Conservation (phyloP, 768 basidiomycete species). For the Amanita rimosa region DNA sequence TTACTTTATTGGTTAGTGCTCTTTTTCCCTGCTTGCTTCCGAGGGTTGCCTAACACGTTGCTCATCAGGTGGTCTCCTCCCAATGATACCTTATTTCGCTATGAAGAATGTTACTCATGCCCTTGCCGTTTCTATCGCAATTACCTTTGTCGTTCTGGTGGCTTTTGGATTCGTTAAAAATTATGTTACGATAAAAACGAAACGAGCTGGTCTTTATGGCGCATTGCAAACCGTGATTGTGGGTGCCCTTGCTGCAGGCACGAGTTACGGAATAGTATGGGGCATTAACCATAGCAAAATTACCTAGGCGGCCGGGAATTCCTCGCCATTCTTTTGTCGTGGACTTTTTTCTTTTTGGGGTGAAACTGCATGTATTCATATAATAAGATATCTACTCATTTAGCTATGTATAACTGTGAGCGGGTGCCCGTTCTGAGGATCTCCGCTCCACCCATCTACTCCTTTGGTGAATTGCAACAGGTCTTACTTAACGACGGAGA, state of each 20-base stretch:
- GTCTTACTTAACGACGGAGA: background rate
- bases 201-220: background rate
- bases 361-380: no score
- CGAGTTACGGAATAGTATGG: background rate
- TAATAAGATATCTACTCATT: no score
- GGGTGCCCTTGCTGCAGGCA: background rate
- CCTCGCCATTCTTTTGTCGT: background rate
- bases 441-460: background rate
- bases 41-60: no score
- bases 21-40: background rate
- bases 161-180: background rate
- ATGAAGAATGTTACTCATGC: background rate
- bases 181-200: background rate
- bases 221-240: background rate
- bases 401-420: no score
- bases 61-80: conserved; percentile 2
- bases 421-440: no score
- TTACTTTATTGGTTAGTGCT: background rate
- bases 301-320: background rate
- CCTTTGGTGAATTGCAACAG: background rate
- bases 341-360: no score
- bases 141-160: conserved; percentile 1
- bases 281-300: background rate
- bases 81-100: background rate
- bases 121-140: background rate